A percentile compares a stretch with the other conserved stretches of the same genome.
Evolutionary conservation across 2,329 filamentous ascomycete genomes (phyloP).

Genomic region (Aureobasidium sp.): DNA sequence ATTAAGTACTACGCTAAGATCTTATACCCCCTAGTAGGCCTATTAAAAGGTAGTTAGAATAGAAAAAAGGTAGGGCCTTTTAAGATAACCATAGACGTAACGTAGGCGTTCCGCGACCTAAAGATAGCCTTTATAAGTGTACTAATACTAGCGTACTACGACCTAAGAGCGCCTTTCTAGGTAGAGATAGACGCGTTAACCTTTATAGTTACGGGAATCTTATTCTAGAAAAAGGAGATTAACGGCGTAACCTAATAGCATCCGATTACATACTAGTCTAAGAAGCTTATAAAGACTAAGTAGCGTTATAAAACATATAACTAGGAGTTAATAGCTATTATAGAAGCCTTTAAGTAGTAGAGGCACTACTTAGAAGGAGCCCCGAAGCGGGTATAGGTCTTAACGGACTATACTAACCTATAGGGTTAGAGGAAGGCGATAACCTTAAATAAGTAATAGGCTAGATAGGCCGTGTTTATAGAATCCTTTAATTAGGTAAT

Average conservation of each 20-base stretch:
- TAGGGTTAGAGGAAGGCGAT: background rate
- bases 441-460: conserved; percentile 12
- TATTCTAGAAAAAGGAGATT: conserved; percentile 6
- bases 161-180: background rate
- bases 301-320: conserved; percentile 18
- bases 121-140: conserved; percentile 13
- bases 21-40: background rate
- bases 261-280: conserved; percentile 9
- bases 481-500: conserved; percentile 17
- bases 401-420: conserved; percentile 16
- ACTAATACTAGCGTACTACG: conserved; percentile 14
- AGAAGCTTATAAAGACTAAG: background rate
- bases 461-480: conserved; percentile 13
- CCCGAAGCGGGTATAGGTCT: background rate
- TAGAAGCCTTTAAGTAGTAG: conserved; percentile 17
- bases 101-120: conserved; percentile 7
- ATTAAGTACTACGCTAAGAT: conserved; percentile 8
- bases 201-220: conserved; percentile 7
- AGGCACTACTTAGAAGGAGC: conserved; percentile 14
- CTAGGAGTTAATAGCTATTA: conserved; percentile 17
- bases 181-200: conserved; percentile 8
- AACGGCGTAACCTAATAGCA: background rate
- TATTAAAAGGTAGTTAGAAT: background rate
- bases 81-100: background rate
- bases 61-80: background rate